Conservation (phyloP, 257 asterid species). For the Solanum chmielewskii region DNA sequence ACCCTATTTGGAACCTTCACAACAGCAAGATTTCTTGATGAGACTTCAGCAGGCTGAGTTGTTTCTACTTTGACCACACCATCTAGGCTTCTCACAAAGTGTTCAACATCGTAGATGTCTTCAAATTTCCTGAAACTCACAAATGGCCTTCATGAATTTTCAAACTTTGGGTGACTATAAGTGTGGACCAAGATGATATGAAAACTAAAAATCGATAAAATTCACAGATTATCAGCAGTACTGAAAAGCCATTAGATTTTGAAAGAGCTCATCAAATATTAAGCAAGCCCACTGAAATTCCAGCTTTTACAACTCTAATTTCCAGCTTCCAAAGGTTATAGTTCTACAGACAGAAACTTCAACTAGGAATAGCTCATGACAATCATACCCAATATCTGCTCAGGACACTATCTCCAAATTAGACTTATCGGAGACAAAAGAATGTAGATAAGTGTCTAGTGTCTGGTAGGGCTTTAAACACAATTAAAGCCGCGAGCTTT, state of each 20-base stretch:
- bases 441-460: neutral
- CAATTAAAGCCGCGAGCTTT: neutral
- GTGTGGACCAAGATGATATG: neutral
- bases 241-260: neutral
- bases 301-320: neutral
- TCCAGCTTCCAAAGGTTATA: neutral
- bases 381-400: neutral
- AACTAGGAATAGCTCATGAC: neutral
- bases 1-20: constrained; percentile 90
- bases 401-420: neutral
- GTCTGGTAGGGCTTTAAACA: neutral
- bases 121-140: constrained; percentile 49
- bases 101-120: constrained; percentile 57
- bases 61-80: constrained; percentile 70
- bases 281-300: neutral
- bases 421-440: neutral
- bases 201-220: neutral
- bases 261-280: neutral
- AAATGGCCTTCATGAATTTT: neutral
- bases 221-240: neutral
- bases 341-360: neutral
- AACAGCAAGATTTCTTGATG: constrained; percentile 57
- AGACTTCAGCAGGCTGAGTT: constrained; percentile 40
- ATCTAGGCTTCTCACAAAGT: constrained; percentile 51
- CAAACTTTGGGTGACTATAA: neutral